Evolutionary conservation across 2,329 filamentous ascomycete species (phyloP).

Genomic region (Tolypocladium endophyticum): DNA sequence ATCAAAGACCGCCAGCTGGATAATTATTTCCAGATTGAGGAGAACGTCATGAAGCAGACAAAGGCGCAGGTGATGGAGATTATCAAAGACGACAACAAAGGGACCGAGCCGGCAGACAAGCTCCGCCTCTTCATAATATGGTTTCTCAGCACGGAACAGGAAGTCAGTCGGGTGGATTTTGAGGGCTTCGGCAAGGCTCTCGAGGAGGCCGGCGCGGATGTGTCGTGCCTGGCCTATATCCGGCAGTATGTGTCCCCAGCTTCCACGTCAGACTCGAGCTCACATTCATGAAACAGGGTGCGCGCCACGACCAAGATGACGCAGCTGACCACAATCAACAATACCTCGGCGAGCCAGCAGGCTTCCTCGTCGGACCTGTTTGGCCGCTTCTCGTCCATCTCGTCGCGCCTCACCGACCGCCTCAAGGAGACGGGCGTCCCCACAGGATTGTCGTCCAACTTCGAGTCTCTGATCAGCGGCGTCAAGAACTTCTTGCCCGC

Average conservation of each 20-base stretch:
- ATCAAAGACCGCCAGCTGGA: constrained; percentile 95
- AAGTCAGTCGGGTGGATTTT: constrained; percentile 73
- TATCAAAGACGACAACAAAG: constrained; percentile 71
- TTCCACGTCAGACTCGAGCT: neutral
- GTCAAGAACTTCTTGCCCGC: constrained; percentile 98
- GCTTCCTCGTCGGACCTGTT: constrained; percentile 66
- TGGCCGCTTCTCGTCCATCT: constrained; percentile 85
- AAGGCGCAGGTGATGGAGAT: constrained; percentile 83
- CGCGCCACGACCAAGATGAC: constrained; percentile 96
- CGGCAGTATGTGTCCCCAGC: constrained; percentile 51
- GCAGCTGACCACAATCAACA: constrained; percentile 86
- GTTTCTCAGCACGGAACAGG: constrained; percentile 88
- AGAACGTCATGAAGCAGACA: constrained; percentile 82
- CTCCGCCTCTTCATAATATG: constrained; percentile 92
- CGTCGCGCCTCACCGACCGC: constrained; percentile 82
- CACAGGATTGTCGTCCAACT: constrained; percentile 59
- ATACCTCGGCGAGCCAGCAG: constrained; percentile 51
- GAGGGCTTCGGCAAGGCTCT: constrained; percentile 79
- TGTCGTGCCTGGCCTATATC: constrained; percentile 72
- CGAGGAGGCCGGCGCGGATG: constrained; percentile 63
- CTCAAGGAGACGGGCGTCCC: constrained; percentile 84
- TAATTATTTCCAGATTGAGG: constrained; percentile 92
- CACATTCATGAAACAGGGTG: constrained; percentile 41
- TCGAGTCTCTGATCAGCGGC: constrained; percentile 87
- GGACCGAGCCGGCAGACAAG: constrained; percentile 77